These are phyloP conservation scores for Lecanicillium sp. DNA, from an alignment of 2,329 filamentous ascomycete species.

Conservation along the genomic window DNA sequence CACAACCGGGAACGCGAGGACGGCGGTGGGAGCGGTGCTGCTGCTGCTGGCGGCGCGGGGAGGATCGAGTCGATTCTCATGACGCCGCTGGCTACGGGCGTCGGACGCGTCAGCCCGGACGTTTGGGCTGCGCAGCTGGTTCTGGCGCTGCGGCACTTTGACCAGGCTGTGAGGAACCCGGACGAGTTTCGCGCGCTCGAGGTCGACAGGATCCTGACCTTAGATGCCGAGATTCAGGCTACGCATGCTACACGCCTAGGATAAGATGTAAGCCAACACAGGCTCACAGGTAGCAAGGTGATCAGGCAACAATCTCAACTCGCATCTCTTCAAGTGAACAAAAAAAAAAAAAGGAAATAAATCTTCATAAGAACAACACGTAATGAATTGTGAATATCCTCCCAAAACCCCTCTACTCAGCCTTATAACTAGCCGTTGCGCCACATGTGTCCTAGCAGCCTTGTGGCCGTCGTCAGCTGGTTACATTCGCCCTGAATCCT, in stretches of 20 bases:
- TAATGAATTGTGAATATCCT: too few species aligned
- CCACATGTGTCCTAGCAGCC: too few species aligned
- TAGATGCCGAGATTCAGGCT: constrained; percentile 5
- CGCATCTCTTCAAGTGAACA: too few species aligned
- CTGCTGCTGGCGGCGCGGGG: neutral
- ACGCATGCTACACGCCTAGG: too few species aligned
- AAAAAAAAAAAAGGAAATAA: too few species aligned
- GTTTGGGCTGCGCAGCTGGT: constrained; percentile 46
- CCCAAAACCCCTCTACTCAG: too few species aligned
- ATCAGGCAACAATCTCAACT: too few species aligned
- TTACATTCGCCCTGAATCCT: too few species aligned
- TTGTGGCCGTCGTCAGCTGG: neutral
- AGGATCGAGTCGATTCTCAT: constrained; percentile 41
- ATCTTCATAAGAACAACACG: too few species aligned
- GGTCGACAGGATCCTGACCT: constrained; percentile 1
- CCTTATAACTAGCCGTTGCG: neutral
- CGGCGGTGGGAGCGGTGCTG: constrained; percentile 4
- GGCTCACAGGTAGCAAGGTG: too few species aligned
- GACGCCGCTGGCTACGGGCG: constrained; percentile 46
- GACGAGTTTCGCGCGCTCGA: constrained; percentile 35
- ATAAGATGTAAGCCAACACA: too few species aligned
- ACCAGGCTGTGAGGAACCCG: constrained; percentile 38
- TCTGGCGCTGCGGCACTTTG: constrained; percentile 46
- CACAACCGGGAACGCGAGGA: constrained; percentile 32
- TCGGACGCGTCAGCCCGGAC: constrained; percentile 37